Evolutionary conservation across 176 grass and related monocot genomes (phyloP).

Genomic region (bread wheat (Triticum aestivum)): DNA sequence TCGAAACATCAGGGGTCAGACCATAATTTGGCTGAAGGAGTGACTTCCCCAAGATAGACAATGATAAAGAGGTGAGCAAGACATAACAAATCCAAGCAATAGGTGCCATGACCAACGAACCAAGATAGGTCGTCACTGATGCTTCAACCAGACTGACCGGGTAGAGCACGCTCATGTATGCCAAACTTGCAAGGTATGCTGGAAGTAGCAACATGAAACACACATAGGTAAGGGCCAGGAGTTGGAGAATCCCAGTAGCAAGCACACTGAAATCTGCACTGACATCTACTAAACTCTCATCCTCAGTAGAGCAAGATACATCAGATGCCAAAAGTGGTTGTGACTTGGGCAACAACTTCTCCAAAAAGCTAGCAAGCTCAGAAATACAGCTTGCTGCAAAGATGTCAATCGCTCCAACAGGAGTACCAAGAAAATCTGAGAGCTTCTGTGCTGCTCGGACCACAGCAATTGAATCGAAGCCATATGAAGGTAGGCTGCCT

Average conservation of each 20-base stretch:
- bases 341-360: constrained; percentile 47
- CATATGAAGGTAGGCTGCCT: constrained; percentile 62
- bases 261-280: constrained; percentile 35
- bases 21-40: constrained; percentile 72
- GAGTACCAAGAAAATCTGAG: constrained; percentile 65
- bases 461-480: constrained; percentile 71
- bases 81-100: constrained; percentile 64
- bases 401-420: constrained; percentile 80
- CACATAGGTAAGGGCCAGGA: constrained; percentile 53
- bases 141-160: constrained; percentile 26
- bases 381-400: constrained; percentile 64
- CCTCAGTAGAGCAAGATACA: constrained; percentile 23
- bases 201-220: constrained; percentile 63
- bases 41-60: constrained; percentile 57
- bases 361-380: constrained; percentile 64
- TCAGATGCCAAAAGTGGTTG: constrained; percentile 29
- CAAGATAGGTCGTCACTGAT: constrained; percentile 41
- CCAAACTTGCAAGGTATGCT: constrained; percentile 51
- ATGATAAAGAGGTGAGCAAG: constrained; percentile 52
- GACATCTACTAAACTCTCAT: constrained; percentile 31
- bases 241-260: constrained; percentile 44
- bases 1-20: constrained; percentile 58
- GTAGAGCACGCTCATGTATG: constrained; percentile 40
- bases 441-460: constrained; percentile 72
- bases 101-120: constrained; percentile 56